phyloP scores from a whole-genome alignment of 345 rosid species.

The Mercurialis annua region DNA sequence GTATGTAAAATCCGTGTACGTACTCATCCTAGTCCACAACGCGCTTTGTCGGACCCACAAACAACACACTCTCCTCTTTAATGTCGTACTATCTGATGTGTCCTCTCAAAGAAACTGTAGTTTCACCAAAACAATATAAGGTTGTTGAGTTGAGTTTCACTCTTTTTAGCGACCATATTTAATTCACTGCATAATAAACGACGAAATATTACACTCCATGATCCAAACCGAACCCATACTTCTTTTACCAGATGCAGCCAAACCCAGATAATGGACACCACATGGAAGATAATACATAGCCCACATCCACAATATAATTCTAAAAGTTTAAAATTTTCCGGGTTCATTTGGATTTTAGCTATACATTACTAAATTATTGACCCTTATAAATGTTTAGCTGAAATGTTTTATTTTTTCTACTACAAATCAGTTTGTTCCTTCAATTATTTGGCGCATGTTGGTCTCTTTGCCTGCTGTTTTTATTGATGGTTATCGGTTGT shows the following conservation, averaged over 20 bases:
- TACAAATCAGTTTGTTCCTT: background rate
- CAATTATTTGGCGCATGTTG: conserved; percentile 30
- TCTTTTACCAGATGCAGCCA: conserved; percentile 27
- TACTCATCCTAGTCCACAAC: conserved; percentile 1
- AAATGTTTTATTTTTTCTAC: background rate
- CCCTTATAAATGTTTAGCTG: background rate
- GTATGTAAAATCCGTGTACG: conserved; percentile 17
- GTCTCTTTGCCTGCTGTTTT: conserved; percentile 19
- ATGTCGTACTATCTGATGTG: background rate
- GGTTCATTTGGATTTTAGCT: conserved; percentile 32
- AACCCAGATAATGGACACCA: conserved; percentile 22
- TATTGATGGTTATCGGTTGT: conserved; percentile 9
- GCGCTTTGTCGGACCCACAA: conserved; percentile 30
- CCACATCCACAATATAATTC: background rate
- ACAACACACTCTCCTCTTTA: background rate
- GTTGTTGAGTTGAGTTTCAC: background rate
- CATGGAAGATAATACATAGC: no score
- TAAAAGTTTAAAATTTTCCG: background rate
- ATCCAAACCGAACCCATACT: background rate
- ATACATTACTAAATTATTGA: conserved; percentile 14
- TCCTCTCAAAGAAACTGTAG: background rate
- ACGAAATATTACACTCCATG: no score
- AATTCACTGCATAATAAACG: background rate
- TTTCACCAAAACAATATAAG: background rate
- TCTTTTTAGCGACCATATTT: background rate